Base-by-base conservation (phyloP, 2,329 filamentous ascomycete species). In the Colletotrichum spaethianum region DNA sequence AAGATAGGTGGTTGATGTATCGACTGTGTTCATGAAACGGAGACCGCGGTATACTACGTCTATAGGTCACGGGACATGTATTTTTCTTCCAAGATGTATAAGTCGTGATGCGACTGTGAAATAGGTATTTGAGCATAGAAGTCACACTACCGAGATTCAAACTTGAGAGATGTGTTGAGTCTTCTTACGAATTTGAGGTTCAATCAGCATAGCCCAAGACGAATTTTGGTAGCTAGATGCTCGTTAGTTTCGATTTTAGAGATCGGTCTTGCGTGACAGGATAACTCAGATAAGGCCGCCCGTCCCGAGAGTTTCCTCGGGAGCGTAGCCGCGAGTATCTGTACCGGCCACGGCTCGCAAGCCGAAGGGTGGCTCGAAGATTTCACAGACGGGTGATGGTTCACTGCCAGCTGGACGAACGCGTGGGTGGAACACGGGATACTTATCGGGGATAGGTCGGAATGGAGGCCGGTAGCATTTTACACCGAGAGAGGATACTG, bases 401-500 rank as follows among this genome's bases (percentile, higher is more conserved):
- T n/a, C 36, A 31, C 31, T 46, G 28, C 28, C 36, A 26, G 46
- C 14, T 40, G 55, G 55, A 44, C 14, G 33, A 63, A 52, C 59
- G 48, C 23, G 61, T 55, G 61, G 48, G 61, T 26, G 48, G 38
- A 23, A 36, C 44, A 20, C n/a, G 36, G n/a, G 23, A 48, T 42
- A 38, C 57, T 23, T 28, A 44, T 60, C 53, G 53, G 65, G 56
- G 38, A 61, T 50, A 56, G 63, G 23, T 56, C 63, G 63, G 67
- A 16, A 33, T 60, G 31, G 40, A 31, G 57, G 36, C 59, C 65
- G 65, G 69, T 53, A 26, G 62, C 23, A 28, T 23, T 56, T 67
- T 67, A 61, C 62, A 67, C 71, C 68, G 68, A 72, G 26, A 26
- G 52, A 38, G 28, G 31, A 46, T 36, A 26, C 7, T 12, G n/a